Conservation (phyloP, 106 monocot genomes). For the Acorus gramineus region DNA sequence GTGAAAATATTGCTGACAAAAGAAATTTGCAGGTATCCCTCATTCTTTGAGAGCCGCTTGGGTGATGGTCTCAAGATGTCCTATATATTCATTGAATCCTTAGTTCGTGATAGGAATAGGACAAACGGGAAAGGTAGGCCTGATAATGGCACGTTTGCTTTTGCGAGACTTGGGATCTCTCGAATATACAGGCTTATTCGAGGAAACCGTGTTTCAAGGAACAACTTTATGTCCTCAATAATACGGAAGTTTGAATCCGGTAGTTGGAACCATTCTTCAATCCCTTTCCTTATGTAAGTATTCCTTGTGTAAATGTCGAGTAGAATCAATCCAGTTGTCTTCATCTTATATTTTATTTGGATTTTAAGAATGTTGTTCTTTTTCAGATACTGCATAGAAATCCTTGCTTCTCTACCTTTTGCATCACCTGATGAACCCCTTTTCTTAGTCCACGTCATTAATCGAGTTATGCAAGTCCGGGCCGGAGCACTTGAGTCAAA, state of each 20-base stretch:
- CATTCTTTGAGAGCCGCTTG: conserved; percentile 91
- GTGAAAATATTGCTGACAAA: not conserved
- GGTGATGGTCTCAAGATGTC: conserved; percentile 95
- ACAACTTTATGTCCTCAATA: conserved; percentile 96
- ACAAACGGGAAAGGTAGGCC: conserved; percentile 40
- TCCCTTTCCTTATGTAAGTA: conserved; percentile 88
- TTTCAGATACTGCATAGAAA: conserved; percentile 82
- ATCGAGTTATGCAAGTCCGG: conserved; percentile 76
- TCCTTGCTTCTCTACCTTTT: conserved; percentile 89
- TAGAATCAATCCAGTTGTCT: no score
- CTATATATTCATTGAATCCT: conserved; percentile 70
- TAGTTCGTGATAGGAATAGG: conserved; percentile 24
- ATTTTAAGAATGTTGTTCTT: not conserved
- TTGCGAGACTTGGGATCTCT: conserved; percentile 78
- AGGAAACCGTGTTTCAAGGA: conserved; percentile 74
- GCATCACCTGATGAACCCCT: conserved; percentile 86
- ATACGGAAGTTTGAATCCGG: conserved; percentile 90
- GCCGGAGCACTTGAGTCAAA: conserved; percentile 82
- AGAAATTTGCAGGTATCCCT: conserved; percentile 66
- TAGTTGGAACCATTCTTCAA: conserved; percentile 35
- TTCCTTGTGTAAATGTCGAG: no score
- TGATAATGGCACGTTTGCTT: conserved; percentile 41
- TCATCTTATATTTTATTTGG: not conserved
- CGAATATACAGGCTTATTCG: conserved; percentile 89
- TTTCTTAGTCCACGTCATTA: conserved; percentile 94